Base-by-base conservation (phyloP, 202 grass and related monocot genomes). In the Saccharum hybrid region DNA sequence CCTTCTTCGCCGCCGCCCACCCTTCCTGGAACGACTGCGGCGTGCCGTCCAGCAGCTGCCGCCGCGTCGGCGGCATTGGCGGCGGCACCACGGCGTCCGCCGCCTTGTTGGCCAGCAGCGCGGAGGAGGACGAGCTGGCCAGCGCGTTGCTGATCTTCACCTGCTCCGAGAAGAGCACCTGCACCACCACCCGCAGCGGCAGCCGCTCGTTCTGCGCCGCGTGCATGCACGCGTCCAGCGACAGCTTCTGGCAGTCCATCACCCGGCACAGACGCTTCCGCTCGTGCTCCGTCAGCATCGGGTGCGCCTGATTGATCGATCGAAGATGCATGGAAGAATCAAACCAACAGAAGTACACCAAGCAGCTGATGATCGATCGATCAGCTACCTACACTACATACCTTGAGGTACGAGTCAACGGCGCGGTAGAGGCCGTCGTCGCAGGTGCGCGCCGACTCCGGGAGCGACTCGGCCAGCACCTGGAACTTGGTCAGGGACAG, bases 241-340 rank as follows among this genome's bases (percentile, higher is more conserved):
- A 98, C 74, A 98, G 93, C 91, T 98, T 98, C 91, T 98, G 96
- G 93, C 96, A 93, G 77, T 98, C 93, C 91, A 98, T 96, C 83
- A 94, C 96, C 7, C 93, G 38, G 86, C 96, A 98, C 71, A 96
- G 70, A 11, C 93, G 66, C 89, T 94, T 96, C 63, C 96, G 33
- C 81, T 96, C 93, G 74, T 96, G 89, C 86, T 96, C 93, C 33
- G 91, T 96, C 64, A 94, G 84, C 70, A 68, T 77, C 26, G 93
- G 93, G 89, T 98, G 96, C 42, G 96, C 96, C 94, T 94, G 37
- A 3, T 23, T 66, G 15, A 68, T 43, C 16, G 8, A 40, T 8
- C 5, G 36, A 37, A 37, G 5, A 36, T 33, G 7, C 14, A 23
- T 33, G 7, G n/a, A 23, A 14, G 4, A 56, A 59, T 2, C 14